phyloP scores from a whole-genome alignment of 257 asterid genomes.

The Schizonepeta tenuifolia region DNA sequence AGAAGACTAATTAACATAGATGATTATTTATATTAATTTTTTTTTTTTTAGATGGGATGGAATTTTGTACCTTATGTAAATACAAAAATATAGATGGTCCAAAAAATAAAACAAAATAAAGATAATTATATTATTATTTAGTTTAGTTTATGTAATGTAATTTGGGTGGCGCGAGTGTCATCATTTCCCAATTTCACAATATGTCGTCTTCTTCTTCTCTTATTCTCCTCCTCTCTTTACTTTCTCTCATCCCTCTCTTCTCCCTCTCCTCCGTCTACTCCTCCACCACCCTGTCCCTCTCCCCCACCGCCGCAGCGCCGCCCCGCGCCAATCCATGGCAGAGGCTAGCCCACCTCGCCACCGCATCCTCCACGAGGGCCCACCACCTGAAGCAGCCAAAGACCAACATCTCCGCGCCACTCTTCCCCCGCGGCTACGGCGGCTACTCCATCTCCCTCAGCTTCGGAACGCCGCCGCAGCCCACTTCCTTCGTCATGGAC shows the following conservation, averaged over 20 bases:
- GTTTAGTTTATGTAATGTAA: too few species aligned
- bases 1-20: too few species aligned
- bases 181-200: constrained; percentile 14
- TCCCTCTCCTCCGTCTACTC: constrained; percentile 35
- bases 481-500: constrained; percentile 56
- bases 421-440: constrained; percentile 51
- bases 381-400: constrained; percentile 52
- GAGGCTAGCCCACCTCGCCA: constrained; percentile 44
- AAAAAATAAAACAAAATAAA: background rate
- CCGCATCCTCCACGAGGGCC: constrained; percentile 54
- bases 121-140: too few species aligned
- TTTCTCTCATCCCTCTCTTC: constrained; percentile 28
- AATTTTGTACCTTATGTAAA: too few species aligned
- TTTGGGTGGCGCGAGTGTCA: background rate
- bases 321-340: constrained; percentile 45
- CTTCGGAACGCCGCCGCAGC: constrained; percentile 68
- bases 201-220: background rate
- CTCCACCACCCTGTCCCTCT: constrained; percentile 43
- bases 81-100: too few species aligned
- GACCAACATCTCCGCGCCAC: constrained; percentile 37
- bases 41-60: too few species aligned
- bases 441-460: constrained; percentile 53
- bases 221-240: constrained; percentile 27
- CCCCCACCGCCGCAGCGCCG: constrained; percentile 41
- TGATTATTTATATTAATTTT: too few species aligned